phyloP scores from a whole-genome alignment of 352 stramenopile species.

The Peronospora destructor region DNA sequence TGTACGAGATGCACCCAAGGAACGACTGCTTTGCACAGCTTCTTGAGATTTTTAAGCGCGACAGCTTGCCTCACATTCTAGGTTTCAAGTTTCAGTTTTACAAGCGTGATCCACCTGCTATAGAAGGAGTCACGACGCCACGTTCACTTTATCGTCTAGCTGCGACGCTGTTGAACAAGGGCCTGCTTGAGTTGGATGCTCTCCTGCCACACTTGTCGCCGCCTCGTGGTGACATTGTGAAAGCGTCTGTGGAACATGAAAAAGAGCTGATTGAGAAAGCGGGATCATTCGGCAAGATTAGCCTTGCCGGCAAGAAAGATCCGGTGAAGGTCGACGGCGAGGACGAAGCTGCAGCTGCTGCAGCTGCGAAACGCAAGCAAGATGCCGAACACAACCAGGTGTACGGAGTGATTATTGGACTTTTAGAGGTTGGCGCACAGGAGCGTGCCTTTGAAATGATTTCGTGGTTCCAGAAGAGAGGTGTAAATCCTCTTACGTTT shows the following conservation, averaged over 20 bases:
- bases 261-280: slow-evolving; percentile 51
- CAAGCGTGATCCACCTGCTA: slow-evolving; percentile 34
- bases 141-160: slow-evolving; percentile 78
- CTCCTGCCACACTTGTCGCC: slow-evolving; percentile 77
- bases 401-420: slow-evolving; percentile 71
- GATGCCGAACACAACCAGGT: slow-evolving; percentile 60
- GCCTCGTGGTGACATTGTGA: slow-evolving; percentile 54
- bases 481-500: slow-evolving; percentile 62
- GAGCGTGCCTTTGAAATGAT: slow-evolving; percentile 75
- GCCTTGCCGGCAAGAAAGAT: slow-evolving; percentile 53
- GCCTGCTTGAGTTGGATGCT: slow-evolving; percentile 64
- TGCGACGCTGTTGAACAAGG: slow-evolving; percentile 82
- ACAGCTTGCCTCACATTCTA: slow-evolving; percentile 83
- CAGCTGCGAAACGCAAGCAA: slow-evolving; percentile 16
- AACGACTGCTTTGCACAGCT: slow-evolving; percentile 75
- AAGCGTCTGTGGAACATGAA: slow-evolving; percentile 36
- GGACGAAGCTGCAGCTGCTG: slow-evolving; percentile 23
- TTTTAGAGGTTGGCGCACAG: slow-evolving; percentile 67
- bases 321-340: slow-evolving; percentile 24
- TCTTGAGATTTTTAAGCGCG: slow-evolving; percentile 63
- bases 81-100: slow-evolving; percentile 93
- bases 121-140: slow-evolving; percentile 41
- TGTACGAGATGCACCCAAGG: slow-evolving; percentile 84
- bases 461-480: slow-evolving; percentile 59
- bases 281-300: slow-evolving; percentile 63